Base-by-base conservation (phyloP, 1,139 yeast species). In the Zhuliangozyma parablackwelliae region DNA sequence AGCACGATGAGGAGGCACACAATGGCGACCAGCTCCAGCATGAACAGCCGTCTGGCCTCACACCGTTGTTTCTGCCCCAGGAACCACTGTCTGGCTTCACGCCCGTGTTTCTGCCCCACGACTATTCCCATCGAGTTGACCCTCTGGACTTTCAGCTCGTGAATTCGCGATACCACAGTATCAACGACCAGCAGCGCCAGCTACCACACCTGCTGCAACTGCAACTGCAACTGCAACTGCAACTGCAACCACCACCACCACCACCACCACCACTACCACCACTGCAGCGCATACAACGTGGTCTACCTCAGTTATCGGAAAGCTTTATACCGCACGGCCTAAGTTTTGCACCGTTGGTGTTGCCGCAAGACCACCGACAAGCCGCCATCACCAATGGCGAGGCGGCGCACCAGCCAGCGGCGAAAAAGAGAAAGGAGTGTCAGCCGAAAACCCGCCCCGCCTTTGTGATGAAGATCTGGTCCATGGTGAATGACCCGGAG, bases 391-490 rank as follows among this genome's bases (percentile, higher is more conserved):
- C 39, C 24, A 23, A 9, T 9, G 24, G 24, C 24, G 24, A 24
- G 10, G 24, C 24, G 24, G 9, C 7, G 24, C 9, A 23, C 9
- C 24, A 23, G 28, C 28, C 10, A 23, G 6, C 35, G 30, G 20
- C 25, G 32, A 61, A 54, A 42, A 54, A 57, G 36, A 60, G 59
- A 34, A 66, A 67, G 43, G 74, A 69, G 29, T 45, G 49, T 4
- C 45, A 51, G 1, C 67, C 73, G 8, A 68, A 69, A 41, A 51
- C 72, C 1, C 52, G 89, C 38, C 95, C 97, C 1, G 94, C 95
- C 0, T 92, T 92, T 63, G 95, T 92, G 6, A 78, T 82, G 69
- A 92, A 92, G 57, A 68, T 92, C 26, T 92, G 97, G 97, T 77
- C 83, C 27, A 92, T 92, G 96, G 90, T 92, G 10, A 89, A 89